These are phyloP conservation scores for Suillus cothurnatus DNA, from an alignment of 768 basidiomycete species.

Conservation along the genomic window DNA sequence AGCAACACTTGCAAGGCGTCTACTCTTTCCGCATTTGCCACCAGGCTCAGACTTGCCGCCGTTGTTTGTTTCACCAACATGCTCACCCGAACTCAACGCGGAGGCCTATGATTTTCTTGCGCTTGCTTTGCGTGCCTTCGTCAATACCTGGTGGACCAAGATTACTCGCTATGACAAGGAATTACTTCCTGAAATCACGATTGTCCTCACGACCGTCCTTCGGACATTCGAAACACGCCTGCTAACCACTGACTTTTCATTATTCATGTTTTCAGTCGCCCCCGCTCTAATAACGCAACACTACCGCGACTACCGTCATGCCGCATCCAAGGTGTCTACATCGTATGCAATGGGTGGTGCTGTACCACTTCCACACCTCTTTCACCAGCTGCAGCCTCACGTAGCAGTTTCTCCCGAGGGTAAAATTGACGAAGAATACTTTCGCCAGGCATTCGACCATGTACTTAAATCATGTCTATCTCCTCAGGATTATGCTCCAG, in stretches of 20 bases:
- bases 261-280: constrained; percentile 61
- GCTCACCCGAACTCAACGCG: constrained; percentile 57
- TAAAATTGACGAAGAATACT: constrained; percentile 70
- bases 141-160: constrained; percentile 86
- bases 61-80: constrained; percentile 47
- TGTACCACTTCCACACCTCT: constrained; percentile 62
- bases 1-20: constrained; percentile 51
- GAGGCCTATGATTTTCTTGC: constrained; percentile 73
- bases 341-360: constrained; percentile 74
- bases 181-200: constrained; percentile 71
- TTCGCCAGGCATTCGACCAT: constrained; percentile 78
- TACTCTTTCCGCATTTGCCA: constrained; percentile 61
- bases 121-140: constrained; percentile 74
- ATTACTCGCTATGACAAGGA: constrained; percentile 84
- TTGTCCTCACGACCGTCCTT: constrained; percentile 57
- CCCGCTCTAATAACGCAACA: constrained; percentile 75
- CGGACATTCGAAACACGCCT: constrained; percentile 62
- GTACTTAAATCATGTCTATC: constrained; percentile 76
- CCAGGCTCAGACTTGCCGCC: constrained; percentile 51
- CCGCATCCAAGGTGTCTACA: constrained; percentile 57
- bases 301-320: constrained; percentile 76
- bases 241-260: constrained; percentile 54
- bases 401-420: constrained; percentile 74
- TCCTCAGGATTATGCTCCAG: constrained; percentile 71
- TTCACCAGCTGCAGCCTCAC: constrained; percentile 84